Percentiles rank a stretch among this genome's conserved stretches.
Conservation (phyloP, 148 eudicot genomes). For the Fagopyrum tataricum region DNA sequence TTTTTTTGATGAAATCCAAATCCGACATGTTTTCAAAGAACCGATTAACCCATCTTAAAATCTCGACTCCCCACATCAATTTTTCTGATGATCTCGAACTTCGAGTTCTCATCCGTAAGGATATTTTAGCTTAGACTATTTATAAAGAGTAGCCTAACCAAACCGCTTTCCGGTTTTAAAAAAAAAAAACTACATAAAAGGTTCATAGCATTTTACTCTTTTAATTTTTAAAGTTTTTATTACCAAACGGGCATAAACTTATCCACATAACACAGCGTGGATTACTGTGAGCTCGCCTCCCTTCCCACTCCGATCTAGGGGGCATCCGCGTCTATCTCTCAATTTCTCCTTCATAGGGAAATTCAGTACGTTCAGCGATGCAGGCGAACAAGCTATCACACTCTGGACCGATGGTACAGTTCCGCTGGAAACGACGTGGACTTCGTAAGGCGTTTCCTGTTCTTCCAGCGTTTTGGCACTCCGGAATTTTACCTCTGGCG, state of each 20-base stretch:
- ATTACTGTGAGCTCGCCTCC: background rate
- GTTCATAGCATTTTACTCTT: no score
- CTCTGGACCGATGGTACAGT: background rate
- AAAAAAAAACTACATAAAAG: no score
- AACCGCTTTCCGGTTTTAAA: no score
- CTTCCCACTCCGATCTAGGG: background rate
- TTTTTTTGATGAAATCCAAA: no score
- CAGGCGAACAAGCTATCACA: background rate
- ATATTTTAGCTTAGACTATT: no score
- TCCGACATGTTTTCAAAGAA: no score
- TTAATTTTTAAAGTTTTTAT: no score
- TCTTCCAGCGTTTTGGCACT: constrained; percentile 4
- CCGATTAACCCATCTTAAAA: no score
- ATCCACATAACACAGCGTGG: background rate
- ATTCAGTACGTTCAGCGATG: background rate
- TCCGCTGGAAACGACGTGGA: background rate
- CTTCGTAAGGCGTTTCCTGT: background rate
- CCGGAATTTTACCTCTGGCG: background rate
- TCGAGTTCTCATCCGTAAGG: no score
- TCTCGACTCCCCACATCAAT: no score
- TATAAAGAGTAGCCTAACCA: no score
- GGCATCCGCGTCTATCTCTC: background rate
- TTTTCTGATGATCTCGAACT: no score
- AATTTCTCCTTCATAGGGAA: background rate
- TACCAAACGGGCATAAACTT: background rate